phyloP scores from a whole-genome alignment of 2,329 filamentous ascomycete genomes.

The Colletotrichum nymphaeae region DNA sequence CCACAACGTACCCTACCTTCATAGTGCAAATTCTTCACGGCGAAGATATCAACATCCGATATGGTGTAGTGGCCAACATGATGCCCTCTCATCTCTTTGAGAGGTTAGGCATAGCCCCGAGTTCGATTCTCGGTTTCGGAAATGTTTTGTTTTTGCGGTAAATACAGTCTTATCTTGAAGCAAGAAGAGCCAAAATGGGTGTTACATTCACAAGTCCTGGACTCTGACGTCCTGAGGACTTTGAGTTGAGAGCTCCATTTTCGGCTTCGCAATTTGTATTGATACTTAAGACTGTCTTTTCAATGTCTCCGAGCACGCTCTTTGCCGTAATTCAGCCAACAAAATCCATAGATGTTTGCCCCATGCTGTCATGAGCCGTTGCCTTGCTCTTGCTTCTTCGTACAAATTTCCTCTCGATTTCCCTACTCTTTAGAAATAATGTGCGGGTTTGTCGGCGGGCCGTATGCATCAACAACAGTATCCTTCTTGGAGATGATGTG shows the following conservation, averaged over 20 bases:
- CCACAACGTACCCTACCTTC: not conserved
- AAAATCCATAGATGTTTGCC: not conserved
- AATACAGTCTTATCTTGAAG: not conserved
- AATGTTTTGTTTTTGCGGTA: not conserved
- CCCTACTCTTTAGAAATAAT: slow-evolving; percentile 7
- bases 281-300: not conserved
- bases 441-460: slow-evolving; percentile 20
- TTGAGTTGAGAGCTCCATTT: too few species aligned
- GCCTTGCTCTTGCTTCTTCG: not conserved
- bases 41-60: not conserved
- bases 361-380: not conserved
- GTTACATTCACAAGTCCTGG: too few species aligned
- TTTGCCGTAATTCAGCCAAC: too few species aligned
- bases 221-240: too few species aligned
- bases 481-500: slow-evolving; percentile 21
- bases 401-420: not conserved
- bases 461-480: slow-evolving; percentile 8
- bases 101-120: slow-evolving; percentile 15
- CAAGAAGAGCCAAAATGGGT: not conserved
- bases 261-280: too few species aligned
- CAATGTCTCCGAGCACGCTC: not conserved
- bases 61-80: slow-evolving; percentile 21
- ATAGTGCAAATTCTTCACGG: rapidly evolving
- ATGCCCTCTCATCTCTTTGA: not conserved
- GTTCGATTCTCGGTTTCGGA: slow-evolving; percentile 19